Conservation (phyloP, 495 filamentous ascomycete species). For the Penicillium riverlandense region DNA sequence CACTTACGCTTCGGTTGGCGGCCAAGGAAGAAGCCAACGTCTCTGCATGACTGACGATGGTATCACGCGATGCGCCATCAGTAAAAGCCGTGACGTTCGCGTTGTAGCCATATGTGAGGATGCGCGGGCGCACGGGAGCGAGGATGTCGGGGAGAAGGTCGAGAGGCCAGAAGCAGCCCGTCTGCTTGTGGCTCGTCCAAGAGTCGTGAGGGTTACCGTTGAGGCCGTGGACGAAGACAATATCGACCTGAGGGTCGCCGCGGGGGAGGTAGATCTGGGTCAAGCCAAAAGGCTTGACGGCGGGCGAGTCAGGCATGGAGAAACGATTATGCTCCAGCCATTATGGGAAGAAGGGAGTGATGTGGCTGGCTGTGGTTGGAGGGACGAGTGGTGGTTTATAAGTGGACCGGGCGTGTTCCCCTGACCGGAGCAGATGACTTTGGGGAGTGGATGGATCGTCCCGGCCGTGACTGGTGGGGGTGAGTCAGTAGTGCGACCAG, state of each 20-base stretch:
- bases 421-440: conserved; percentile 15
- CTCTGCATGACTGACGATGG: conserved; percentile 77
- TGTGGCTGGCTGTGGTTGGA: background rate
- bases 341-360: background rate
- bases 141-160: conserved; percentile 64
- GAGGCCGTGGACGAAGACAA: conserved; percentile 77
- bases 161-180: conserved; percentile 66
- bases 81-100: conserved; percentile 64
- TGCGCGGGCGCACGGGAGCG: conserved; percentile 53
- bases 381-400: background rate
- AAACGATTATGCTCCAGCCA: background rate
- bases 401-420: conserved; percentile 9
- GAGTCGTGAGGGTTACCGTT: conserved; percentile 71
- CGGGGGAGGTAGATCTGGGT: conserved; percentile 58
- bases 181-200: conserved; percentile 54
- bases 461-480: too few relatives aligned
- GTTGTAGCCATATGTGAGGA: conserved; percentile 82
- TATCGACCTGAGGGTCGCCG: conserved; percentile 33
- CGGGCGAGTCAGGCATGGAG: conserved; percentile 15
- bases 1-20: conserved; percentile 51
- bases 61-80: conserved; percentile 58
- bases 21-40: conserved; percentile 58
- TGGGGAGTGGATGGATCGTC: background rate
- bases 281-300: conserved; percentile 60
- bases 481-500: too few relatives aligned